Conservation (phyloP, 2,329 filamentous ascomycete genomes). For the Hypomyces rosellus region DNA sequence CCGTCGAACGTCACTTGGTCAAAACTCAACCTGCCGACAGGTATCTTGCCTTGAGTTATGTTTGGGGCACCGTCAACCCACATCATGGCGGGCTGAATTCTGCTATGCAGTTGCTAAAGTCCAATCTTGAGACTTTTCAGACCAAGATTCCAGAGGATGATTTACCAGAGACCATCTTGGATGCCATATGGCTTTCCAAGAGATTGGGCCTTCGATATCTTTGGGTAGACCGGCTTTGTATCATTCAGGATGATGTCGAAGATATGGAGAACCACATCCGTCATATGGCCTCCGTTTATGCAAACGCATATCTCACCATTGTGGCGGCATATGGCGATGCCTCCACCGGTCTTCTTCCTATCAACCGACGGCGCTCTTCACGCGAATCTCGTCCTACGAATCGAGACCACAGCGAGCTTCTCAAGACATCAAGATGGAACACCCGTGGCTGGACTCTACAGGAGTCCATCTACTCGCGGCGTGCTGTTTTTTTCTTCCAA, state of each 20-base stretch:
- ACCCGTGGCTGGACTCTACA: conserved; percentile 39
- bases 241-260: conserved; percentile 37
- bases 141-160: conserved; percentile 30
- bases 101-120: conserved; percentile 26
- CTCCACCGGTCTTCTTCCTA: conserved; percentile 30
- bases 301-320: conserved; percentile 39
- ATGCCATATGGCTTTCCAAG: conserved; percentile 38
- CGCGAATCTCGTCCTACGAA: conserved; percentile 20
- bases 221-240: conserved; percentile 42
- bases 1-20: conserved; percentile 33
- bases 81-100: conserved; percentile 22
- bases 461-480: conserved; percentile 36
- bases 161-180: conserved; percentile 36
- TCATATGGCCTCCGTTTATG: conserved; percentile 41
- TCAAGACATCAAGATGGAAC: conserved; percentile 34
- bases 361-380: conserved; percentile 27
- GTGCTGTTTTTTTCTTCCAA: conserved; percentile 38
- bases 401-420: conserved; percentile 31
- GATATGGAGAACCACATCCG: conserved; percentile 34
- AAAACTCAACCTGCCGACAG: conserved; percentile 32
- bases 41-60: conserved; percentile 42
- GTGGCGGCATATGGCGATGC: conserved; percentile 37
- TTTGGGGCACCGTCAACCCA: conserved; percentile 28
- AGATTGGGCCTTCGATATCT: conserved; percentile 38
- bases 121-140: conserved; percentile 32